Percentiles rank a stretch among this genome's conserved stretches.
phyloP scores from a whole-genome alignment of 2,329 filamentous ascomycete genomes.

The Colletotrichum orchidophilum region DNA sequence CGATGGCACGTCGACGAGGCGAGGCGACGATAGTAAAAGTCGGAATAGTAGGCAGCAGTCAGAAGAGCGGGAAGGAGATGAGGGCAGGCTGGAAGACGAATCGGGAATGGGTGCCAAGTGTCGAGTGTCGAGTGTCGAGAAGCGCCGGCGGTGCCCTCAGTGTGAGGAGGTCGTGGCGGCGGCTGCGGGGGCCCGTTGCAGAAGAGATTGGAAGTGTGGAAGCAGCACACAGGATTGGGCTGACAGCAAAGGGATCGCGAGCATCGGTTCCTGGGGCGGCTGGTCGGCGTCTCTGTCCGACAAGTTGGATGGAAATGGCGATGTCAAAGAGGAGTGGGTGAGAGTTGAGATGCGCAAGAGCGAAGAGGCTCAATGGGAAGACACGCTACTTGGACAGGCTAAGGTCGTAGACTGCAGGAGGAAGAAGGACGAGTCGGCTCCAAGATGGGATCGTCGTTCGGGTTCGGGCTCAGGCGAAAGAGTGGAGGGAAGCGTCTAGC shows the following conservation, averaged over 20 bases:
- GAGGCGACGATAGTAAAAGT: slow-evolving; percentile 1
- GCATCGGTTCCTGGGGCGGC: slow-evolving; percentile 7
- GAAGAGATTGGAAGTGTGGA: slow-evolving; percentile 27
- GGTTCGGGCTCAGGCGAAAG: slow-evolving; percentile 29
- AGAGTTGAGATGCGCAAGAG: slow-evolving; percentile 10
- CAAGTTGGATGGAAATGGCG: background rate
- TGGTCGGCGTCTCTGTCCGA: slow-evolving; percentile 4
- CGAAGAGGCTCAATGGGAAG: slow-evolving; percentile 13
- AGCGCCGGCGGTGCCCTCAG: slow-evolving; percentile 25
- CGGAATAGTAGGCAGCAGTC: slow-evolving; percentile 1
- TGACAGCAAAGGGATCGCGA: slow-evolving; percentile 18
- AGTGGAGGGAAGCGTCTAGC: slow-evolving; percentile 15
- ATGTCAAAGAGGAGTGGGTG: background rate
- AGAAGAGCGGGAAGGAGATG: background rate
- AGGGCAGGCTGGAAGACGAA: slow-evolving; percentile 6
- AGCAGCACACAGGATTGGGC: slow-evolving; percentile 7
- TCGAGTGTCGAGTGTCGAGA: slow-evolving; percentile 22
- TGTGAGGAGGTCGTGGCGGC: slow-evolving; percentile 26
- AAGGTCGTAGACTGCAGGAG: slow-evolving; percentile 18
- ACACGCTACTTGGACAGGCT: slow-evolving; percentile 11
- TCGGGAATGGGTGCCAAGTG: background rate
- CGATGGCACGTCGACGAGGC: background rate
- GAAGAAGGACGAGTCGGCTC: slow-evolving; percentile 27
- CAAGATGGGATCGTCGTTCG: slow-evolving; percentile 29
- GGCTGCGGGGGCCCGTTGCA: slow-evolving; percentile 33